These are phyloP conservation scores for Podila verticillata DNA, from an alignment of 192 early-diverging fungal genomes.

Conservation along the genomic window DNA sequence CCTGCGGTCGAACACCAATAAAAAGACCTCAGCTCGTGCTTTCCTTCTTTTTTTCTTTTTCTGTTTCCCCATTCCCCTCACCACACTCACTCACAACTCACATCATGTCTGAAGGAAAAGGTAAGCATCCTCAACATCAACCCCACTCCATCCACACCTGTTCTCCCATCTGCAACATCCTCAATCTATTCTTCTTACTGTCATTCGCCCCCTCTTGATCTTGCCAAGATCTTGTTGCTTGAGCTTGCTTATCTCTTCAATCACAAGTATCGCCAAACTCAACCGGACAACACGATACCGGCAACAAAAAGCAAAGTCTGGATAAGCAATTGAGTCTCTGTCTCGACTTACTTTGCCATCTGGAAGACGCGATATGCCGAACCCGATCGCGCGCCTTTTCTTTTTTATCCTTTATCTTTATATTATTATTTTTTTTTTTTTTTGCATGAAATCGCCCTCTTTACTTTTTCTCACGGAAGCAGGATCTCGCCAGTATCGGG, in stretches of 20 bases:
- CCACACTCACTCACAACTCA: slow-evolving; percentile 13
- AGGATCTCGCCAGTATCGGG: too few relatives aligned
- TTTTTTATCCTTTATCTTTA: background rate
- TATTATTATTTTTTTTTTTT: background rate
- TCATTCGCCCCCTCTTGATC: too few relatives aligned
- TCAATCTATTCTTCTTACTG: too few relatives aligned
- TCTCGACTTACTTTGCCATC: too few relatives aligned
- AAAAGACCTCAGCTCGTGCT: background rate
- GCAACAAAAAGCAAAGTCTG: too few relatives aligned
- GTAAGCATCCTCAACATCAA: slow-evolving; percentile 25
- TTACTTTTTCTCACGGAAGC: too few relatives aligned
- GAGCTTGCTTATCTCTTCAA: too few relatives aligned
- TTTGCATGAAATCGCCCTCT: background rate
- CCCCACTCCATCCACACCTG: background rate
- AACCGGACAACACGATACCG: too few relatives aligned
- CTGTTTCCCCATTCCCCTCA: slow-evolving; percentile 5
- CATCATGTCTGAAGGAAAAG: slow-evolving; percentile 56
- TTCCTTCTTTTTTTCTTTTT: slow-evolving; percentile 16
- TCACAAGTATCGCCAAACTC: too few relatives aligned
- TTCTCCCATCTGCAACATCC: background rate
- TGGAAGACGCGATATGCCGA: too few relatives aligned
- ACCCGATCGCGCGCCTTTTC: background rate
- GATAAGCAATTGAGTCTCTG: too few relatives aligned
- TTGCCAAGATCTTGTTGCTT: too few relatives aligned
- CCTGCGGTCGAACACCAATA: background rate